Conservation (phyloP, 2,329 filamentous ascomycete species). For the Colletotrichum eleusines region DNA sequence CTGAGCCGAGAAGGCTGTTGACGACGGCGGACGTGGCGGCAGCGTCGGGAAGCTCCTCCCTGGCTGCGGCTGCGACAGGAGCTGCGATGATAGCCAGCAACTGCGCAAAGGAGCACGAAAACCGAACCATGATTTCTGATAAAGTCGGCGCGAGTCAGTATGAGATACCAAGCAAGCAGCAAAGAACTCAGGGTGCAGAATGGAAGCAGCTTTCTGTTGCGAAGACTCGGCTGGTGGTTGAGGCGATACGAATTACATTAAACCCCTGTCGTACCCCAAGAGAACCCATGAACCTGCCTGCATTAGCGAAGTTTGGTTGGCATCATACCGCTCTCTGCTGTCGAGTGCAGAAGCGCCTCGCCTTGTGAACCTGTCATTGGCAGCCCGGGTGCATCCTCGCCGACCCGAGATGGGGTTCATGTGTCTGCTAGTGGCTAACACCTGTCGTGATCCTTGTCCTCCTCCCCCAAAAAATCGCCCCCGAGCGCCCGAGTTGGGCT, state of each 20-base stretch:
- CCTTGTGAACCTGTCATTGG: slow-evolving; percentile 17
- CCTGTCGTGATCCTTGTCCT: slow-evolving; percentile 1
- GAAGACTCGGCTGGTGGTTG: background rate
- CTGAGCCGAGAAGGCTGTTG: slow-evolving; percentile 2
- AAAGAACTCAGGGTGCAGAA: background rate
- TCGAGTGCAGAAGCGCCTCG: slow-evolving; percentile 18
- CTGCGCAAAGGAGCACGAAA: background rate
- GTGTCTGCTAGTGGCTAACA: slow-evolving; percentile 20
- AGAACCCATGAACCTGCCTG: slow-evolving; percentile 15
- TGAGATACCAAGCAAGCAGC: background rate
- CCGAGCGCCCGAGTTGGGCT: slow-evolving; percentile 8
- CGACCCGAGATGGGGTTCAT: slow-evolving; percentile 25
- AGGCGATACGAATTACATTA: slow-evolving; percentile 4
- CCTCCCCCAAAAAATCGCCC: background rate
- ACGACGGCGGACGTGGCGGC: background rate
- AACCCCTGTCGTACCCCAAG: slow-evolving; percentile 2
- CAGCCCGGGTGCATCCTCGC: background rate
- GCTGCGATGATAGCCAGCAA: slow-evolving; percentile 22
- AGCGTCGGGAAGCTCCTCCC: background rate
- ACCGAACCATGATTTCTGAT: slow-evolving; percentile 11
- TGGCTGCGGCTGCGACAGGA: background rate
- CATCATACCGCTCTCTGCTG: background rate
- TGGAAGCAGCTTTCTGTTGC: slow-evolving; percentile 5
- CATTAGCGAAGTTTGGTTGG: slow-evolving; percentile 13
- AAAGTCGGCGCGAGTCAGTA: background rate